Evolutionary conservation across 805 yeast species (phyloP), one percentile per base, ranked within the genome.

Genomic region (Starmerella sirachaensis): DNA sequence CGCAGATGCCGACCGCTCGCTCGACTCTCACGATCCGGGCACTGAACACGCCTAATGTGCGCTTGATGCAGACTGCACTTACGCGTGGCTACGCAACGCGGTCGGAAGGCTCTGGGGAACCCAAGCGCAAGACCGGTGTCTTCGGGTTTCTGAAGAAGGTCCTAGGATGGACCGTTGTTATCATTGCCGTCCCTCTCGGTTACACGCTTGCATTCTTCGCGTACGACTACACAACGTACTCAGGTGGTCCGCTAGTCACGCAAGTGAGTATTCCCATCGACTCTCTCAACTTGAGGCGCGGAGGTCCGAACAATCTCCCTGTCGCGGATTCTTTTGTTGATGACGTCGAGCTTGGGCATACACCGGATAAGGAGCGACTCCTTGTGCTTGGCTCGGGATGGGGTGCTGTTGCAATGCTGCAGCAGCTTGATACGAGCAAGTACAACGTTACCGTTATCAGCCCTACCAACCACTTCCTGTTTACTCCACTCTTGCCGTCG

Each of bases 221-320:
- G 34, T 77, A 76, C 48, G 84, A 77, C 58, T 64, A 75, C 18
- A 72, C 78, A 11, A 77, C 84, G n/a, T 77, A 77, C 51, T 38
- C 45, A 41, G 51, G 37, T 38, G 59, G 54, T 23, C 51, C 50
- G 43, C 56, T 18, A 63, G 66, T 22, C 43, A 58, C 20, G 7
- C 61, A 64, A 31, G 60, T 76, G 33, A 58, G 60, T 13, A 72
- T 77, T 12, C 70, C 78, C 9, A 55, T 60, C 16, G 58, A 63
- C 18, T 78, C 81, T 1, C 52, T 76, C 33, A 50, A 64, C 28
- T 81, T 83, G 21, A 60, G 63, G 27, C 52, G 51, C 6, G 84
- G 84, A 6, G 85, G 85, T 3, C 83, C 84, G 17, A 80, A 77
- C 52, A 74, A 78, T 48, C 59, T 78, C 41, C 83, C 82, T 1